These are phyloP conservation scores for Antitrichia curtipendula DNA, from an alignment of 225 moss, liverwort and hornwort genomes.

Conservation along the genomic window DNA sequence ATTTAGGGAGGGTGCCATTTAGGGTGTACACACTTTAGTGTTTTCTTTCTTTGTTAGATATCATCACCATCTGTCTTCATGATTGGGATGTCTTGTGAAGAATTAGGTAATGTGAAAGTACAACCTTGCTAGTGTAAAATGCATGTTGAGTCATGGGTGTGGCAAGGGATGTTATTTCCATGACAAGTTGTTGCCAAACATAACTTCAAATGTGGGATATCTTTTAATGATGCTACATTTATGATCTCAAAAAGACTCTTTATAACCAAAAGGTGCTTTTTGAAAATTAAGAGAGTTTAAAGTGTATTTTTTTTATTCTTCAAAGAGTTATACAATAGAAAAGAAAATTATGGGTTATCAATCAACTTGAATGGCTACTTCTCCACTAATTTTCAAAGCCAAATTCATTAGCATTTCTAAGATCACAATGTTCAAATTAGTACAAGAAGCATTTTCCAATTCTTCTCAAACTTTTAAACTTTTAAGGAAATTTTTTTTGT, in stretches of 20 bases:
- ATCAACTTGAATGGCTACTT: too few relatives aligned
- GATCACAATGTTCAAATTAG: too few relatives aligned
- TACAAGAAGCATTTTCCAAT: too few relatives aligned
- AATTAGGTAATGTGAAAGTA: neutral
- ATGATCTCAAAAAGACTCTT: neutral
- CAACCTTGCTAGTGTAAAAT: neutral
- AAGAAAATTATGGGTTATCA: neutral
- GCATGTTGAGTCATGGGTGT: neutral
- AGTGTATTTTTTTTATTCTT: neutral
- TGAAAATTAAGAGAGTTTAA: neutral
- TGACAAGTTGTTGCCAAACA: neutral
- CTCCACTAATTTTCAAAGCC: too few relatives aligned
- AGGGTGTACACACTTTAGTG: too few relatives aligned
- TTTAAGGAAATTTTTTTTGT: too few relatives aligned
- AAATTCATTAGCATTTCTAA: too few relatives aligned
- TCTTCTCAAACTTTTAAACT: too few relatives aligned
- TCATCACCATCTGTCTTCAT: neutral
- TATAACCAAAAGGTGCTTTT: neutral
- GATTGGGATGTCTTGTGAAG: neutral
- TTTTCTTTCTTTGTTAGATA: neutral
- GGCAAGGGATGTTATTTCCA: neutral
- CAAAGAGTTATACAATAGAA: neutral
- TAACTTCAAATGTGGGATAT: neutral
- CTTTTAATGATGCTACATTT: neutral
- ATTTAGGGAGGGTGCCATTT: too few relatives aligned